Base-by-base conservation (phyloP, 805 yeast species). In the Metschnikowia peoriensis region DNA sequence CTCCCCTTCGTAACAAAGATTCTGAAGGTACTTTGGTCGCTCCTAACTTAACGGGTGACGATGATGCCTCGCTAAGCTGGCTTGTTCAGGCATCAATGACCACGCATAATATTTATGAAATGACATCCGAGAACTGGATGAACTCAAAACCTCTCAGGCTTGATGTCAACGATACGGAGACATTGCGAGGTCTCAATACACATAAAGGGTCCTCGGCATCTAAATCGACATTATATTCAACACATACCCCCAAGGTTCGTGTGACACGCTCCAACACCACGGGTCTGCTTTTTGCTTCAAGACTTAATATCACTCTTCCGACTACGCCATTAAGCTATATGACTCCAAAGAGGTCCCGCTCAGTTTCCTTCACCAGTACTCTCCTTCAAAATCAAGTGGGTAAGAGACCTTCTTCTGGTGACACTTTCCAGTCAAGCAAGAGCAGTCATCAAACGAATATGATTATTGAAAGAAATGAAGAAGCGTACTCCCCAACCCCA, bases 111-210 rank as follows among this genome's bases (percentile, higher is more conserved):
- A 46, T 50, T 29, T 55, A 56, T 27, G 60, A 56, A 39, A 46
- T 38, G 40, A 15, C 34, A 27, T 43, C 45, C 17, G 60, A 56
- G 17, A 56, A 54, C 37, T 56, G 60, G 60, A 56, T 56, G 60
- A 47, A 45, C 45, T 39, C 49, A 6, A 46, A 38, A n/a, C 44
- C 44, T 28, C 16, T 28, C 6, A 32, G 29, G 38, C 6, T 28
- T 29, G 15, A 35, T 28, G 28, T 42, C 28, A 38, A 42, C 37
- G 16, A 40, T 41, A 16, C 27, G 29, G 15, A 44, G 27, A n/a
- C 48, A 46, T 34, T 48, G 44, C 16, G 32, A 40, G 38, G 45
- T 41, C 46, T 43, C 44, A 29, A 44, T 41, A 38, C 45, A 12
- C 27, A 32, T 7, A 28, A 29, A 29, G 12, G 45, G 7, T 27